Percentiles rank a stretch among this genome's conserved stretches.
Conservation (phyloP, 352 stramenopile genomes). For the Globisporangium apiculatum region DNA sequence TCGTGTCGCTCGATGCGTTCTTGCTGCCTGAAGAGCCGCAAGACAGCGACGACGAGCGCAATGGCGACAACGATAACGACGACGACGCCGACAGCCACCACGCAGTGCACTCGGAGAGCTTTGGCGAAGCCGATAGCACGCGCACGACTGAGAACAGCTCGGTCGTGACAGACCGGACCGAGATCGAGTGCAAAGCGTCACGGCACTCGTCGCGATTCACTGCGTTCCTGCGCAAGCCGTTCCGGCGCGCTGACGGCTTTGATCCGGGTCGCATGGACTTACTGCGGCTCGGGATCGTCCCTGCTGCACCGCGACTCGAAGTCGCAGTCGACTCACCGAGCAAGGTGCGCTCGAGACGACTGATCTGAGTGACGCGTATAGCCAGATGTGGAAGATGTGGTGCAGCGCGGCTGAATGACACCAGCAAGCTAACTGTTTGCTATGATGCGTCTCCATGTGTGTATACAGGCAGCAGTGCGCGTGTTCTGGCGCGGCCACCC, state of each 20-base stretch:
- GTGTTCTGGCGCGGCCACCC: constrained; percentile 50
- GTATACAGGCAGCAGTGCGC: constrained; percentile 46
- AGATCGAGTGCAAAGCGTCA: constrained; percentile 35
- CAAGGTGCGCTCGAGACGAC: constrained; percentile 29
- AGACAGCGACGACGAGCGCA: constrained; percentile 40
- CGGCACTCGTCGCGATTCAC: constrained; percentile 55
- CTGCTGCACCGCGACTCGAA: constrained; percentile 33
- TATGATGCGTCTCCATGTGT: background rate
- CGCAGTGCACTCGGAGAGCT: constrained; percentile 70
- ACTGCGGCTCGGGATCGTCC: constrained; percentile 36
- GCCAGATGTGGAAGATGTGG: too few relatives aligned
- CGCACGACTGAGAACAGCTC: constrained; percentile 71
- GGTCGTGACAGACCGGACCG: constrained; percentile 46
- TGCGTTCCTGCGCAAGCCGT: constrained; percentile 62
- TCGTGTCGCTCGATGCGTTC: constrained; percentile 24
- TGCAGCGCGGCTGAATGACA: too few relatives aligned
- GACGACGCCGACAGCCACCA: constrained; percentile 63
- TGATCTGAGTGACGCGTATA: background rate
- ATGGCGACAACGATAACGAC: constrained; percentile 35
- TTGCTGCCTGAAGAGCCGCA: constrained; percentile 26
- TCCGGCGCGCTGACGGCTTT: constrained; percentile 49
- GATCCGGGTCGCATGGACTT: constrained; percentile 27
- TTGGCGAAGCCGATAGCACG: constrained; percentile 65
- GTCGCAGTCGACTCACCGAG: constrained; percentile 41
- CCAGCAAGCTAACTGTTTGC: too few relatives aligned